These are phyloP conservation scores for Cymbomonas tetramitiformis DNA, from an alignment of 139 green algal genomes.

Conservation along the genomic window DNA sequence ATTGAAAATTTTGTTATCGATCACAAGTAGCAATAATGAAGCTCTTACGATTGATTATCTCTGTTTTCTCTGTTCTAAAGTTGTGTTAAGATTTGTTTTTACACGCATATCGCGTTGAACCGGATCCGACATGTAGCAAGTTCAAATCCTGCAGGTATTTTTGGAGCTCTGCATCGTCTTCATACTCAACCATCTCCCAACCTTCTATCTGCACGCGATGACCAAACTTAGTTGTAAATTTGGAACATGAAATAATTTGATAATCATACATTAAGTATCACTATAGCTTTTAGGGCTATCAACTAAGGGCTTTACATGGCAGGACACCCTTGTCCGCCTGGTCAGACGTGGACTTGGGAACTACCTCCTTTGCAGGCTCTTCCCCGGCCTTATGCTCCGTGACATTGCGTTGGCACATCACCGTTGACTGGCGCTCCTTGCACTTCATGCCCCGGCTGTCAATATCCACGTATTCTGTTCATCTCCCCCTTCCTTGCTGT, in stretches of 20 bases:
- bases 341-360: neutral
- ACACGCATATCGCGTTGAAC: neutral
- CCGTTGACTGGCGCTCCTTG: conserved; percentile 5
- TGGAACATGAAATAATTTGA: too few relatives aligned
- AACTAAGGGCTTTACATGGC: too few relatives aligned
- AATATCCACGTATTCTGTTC: conserved; percentile 10
- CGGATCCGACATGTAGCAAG: conserved; percentile 9
- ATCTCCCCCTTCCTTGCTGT: too few relatives aligned
- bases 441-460: conserved; percentile 6
- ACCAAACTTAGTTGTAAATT: too few relatives aligned
- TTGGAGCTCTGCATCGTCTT: neutral
- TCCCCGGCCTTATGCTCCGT: conserved; percentile 1
- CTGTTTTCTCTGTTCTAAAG: too few relatives aligned
- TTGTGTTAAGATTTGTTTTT: neutral
- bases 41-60: too few relatives aligned
- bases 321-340: neutral
- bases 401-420: neutral
- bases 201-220: too few relatives aligned
- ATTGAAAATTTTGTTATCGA: too few relatives aligned
- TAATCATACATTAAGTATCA: too few relatives aligned
- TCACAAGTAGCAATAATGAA: too few relatives aligned
- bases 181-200: neutral
- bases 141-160: neutral
- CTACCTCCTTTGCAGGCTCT: neutral
- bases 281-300: too few relatives aligned